Conservation (phyloP, 2,329 filamentous ascomycete species). For the Dendrostoma leiphaemia region DNA sequence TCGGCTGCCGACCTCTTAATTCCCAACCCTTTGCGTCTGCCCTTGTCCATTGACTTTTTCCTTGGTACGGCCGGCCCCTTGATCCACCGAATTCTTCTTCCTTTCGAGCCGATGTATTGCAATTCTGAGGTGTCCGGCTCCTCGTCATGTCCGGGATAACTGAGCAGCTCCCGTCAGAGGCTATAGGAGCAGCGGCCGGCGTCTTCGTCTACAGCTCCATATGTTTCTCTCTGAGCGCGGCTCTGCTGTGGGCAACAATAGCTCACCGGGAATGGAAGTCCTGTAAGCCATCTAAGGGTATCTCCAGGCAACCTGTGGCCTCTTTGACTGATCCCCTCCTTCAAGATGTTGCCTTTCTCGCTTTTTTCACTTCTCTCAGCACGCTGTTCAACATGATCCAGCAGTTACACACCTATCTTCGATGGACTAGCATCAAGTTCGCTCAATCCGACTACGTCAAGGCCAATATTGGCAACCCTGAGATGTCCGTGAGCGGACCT, state of each 20-base stretch:
- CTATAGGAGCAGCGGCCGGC: conserved; percentile 11
- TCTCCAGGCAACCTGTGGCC: background rate
- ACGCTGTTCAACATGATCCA: conserved; percentile 39
- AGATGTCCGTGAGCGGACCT: conserved; percentile 40
- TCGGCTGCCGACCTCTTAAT: background rate
- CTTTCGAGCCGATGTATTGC: conserved; percentile 2
- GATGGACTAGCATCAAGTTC: conserved; percentile 38
- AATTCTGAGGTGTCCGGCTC: background rate
- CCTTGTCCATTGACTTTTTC: background rate
- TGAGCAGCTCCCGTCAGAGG: conserved; percentile 12
- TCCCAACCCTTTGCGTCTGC: background rate
- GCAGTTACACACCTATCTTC: conserved; percentile 38
- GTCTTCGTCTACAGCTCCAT: conserved; percentile 16
- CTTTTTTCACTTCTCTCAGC: conserved; percentile 34
- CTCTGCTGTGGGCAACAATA: conserved; percentile 14
- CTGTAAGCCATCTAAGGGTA: conserved; percentile 31
- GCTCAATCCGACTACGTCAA: conserved; percentile 36
- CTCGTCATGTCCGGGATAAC: conserved; percentile 13
- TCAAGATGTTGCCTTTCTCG: conserved; percentile 39
- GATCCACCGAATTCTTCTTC: background rate
- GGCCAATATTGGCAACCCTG: conserved; percentile 34
- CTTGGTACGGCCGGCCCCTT: background rate
- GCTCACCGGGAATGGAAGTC: conserved; percentile 33
- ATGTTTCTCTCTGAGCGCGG: conserved; percentile 9
- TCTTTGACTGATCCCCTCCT: conserved; percentile 6